Conservation (phyloP, 1,284 basidiomycete genomes). For the Neolentinus lepideus region DNA sequence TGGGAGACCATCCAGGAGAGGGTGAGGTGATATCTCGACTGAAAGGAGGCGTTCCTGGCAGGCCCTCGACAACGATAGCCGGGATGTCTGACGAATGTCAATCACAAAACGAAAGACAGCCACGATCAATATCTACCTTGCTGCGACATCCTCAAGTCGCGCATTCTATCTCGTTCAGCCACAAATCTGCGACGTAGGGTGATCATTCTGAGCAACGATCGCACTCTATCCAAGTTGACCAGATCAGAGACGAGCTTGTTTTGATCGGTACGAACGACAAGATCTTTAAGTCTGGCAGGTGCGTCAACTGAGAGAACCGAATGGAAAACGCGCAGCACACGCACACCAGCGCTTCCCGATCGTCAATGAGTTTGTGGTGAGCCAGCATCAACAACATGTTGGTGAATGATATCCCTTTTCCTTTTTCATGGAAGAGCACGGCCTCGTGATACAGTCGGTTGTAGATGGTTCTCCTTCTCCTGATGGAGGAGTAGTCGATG, state of each 20-base stretch:
- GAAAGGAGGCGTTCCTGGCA: slow-evolving; percentile 39
- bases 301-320: background rate
- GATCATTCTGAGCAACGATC: slow-evolving; percentile 72
- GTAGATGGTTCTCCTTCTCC: slow-evolving; percentile 63
- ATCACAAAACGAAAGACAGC: slow-evolving; percentile 5
- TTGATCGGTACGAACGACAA: slow-evolving; percentile 68
- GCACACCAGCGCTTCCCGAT: slow-evolving; percentile 82
- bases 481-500: slow-evolving; percentile 60
- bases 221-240: slow-evolving; percentile 79
- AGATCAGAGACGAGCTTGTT: slow-evolving; percentile 77
- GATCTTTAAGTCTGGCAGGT: slow-evolving; percentile 65
- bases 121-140: slow-evolving; percentile 20
- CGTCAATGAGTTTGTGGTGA: slow-evolving; percentile 90
- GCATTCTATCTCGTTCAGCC: slow-evolving; percentile 30
- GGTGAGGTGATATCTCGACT: slow-evolving; percentile 51
- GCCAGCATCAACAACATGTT: slow-evolving; percentile 86
- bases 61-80: slow-evolving; percentile 56
- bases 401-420: slow-evolving; percentile 85
- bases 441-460: slow-evolving; percentile 84
- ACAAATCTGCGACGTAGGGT: slow-evolving; percentile 68
- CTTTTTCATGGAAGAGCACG: slow-evolving; percentile 61
- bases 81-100: slow-evolving; percentile 42
- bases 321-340: slow-evolving; percentile 20
- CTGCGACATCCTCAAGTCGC: slow-evolving; percentile 22
- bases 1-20: slow-evolving; percentile 27